These are phyloP conservation scores for Pseudocohnilembus persalinus DNA, from an alignment of 169 alveolate species.

Conservation along the genomic window DNA sequence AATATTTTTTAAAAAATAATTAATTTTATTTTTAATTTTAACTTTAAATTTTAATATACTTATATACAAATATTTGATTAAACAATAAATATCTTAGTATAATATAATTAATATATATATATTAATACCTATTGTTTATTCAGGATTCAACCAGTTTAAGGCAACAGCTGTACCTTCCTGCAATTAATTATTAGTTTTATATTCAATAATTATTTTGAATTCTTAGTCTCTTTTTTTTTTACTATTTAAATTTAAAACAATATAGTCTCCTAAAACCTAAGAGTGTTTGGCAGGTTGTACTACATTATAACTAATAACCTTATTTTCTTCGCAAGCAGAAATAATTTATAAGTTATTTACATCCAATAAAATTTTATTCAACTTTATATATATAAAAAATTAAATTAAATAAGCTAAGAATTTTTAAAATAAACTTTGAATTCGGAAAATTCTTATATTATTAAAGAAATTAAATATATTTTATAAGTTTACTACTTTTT, in stretches of 20 bases:
- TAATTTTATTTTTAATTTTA: background rate
- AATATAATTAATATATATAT: background rate
- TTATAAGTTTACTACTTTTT: no score
- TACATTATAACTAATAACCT: background rate
- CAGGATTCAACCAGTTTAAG: slow-evolving; percentile 37
- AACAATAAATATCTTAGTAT: background rate
- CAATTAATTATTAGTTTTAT: no score
- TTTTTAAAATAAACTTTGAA: no score
- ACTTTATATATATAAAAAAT: background rate
- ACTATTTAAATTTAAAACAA: background rate
- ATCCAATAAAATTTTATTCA: background rate
- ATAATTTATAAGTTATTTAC: background rate
- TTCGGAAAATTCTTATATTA: no score
- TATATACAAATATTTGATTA: no score
- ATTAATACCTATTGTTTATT: slow-evolving; percentile 36
- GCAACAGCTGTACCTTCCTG: slow-evolving; percentile 7
- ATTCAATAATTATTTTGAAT: background rate
- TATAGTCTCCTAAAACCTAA: background rate
- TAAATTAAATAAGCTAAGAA: no score
- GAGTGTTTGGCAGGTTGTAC: background rate
- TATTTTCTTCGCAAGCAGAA: background rate
- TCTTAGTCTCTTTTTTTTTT: no score
- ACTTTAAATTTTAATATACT: no score
- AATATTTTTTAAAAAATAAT: background rate
- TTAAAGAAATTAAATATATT: no score